Evolutionary conservation across 352 stramenopile species (phyloP).

Genomic region (Aphanomyces invadans): DNA sequence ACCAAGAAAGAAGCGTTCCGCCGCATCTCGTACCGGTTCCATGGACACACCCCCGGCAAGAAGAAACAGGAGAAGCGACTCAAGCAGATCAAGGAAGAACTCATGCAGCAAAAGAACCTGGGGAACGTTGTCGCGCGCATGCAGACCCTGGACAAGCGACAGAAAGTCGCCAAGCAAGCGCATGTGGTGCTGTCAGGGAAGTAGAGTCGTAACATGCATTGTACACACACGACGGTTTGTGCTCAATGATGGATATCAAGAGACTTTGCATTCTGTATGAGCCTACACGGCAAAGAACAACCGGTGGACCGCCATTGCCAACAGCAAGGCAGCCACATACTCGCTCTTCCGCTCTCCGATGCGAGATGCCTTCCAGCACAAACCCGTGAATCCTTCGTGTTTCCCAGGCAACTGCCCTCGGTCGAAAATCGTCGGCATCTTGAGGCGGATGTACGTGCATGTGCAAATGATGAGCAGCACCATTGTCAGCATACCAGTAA

Average conservation of each 20-base stretch:
- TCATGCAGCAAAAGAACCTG: constrained; percentile 61
- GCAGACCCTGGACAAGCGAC: constrained; percentile 78
- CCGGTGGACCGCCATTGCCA: constrained; percentile 87
- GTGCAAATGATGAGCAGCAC: constrained; percentile 97
- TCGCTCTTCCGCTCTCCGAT: constrained; percentile 89
- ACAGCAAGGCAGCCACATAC: constrained; percentile 72
- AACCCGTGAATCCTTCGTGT: constrained; percentile 77
- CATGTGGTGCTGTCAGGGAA: constrained; percentile 55
- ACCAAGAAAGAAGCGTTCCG: constrained; percentile 98
- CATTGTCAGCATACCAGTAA: constrained; percentile 94
- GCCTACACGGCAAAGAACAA: constrained; percentile 73
- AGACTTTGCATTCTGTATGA: neutral
- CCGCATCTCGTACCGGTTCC: constrained; percentile 97
- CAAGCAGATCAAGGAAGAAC: constrained; percentile 78
- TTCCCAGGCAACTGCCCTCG: constrained; percentile 67
- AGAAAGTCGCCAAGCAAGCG: constrained; percentile 70
- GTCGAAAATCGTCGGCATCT: constrained; percentile 94
- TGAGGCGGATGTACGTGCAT: constrained; percentile 94
- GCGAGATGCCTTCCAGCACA: constrained; percentile 89
- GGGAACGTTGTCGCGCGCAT: constrained; percentile 79
- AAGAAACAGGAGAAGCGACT: constrained; percentile 96
- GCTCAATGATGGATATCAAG: neutral
- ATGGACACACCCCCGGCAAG: constrained; percentile 94
- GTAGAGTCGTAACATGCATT: neutral
- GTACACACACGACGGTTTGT: too few species aligned